Base-by-base conservation (phyloP, 768 basidiomycete species). In the Naematelia encephala region DNA sequence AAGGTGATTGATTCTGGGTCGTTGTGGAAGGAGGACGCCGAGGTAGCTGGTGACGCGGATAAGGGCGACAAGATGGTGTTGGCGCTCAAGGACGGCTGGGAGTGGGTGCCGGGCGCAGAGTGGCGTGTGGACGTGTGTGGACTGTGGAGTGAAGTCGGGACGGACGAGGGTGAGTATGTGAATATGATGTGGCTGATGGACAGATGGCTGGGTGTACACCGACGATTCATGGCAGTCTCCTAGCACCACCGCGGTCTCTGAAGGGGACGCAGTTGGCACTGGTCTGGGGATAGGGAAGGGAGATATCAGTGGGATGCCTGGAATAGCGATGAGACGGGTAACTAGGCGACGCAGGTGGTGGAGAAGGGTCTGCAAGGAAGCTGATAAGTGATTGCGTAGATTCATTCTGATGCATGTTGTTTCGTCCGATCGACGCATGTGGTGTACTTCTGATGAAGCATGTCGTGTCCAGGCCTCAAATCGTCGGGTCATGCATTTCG, bases 141-240 rank as follows among this genome's bases (percentile, higher is more conserved):
- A 8, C 44, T 68, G 27, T 77, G 75, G 75, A 66, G 59, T 57
- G 63, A 63, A 2, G 52, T 45, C 1, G 75, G 68, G 0, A 60
- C 59, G 1, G 75, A 77, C 54, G 63, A 50, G 3, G 70, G 72
- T 73, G 56, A 63, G 66, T 64, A 0, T 13, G 1, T 43, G 10
- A 12, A 29, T 25, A 11, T 51, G 26, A 21, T 30, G 54, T 44
- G 13, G 51, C 39, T 61, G n/a, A 55, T n/a, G 14, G 39, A 2
- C 53, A 75, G 75, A 73, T 25, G 75, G 75, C 1, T 77, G 75
- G 75, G 61, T 66, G 21, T 77, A 77, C 47, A 62, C 69, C 16
- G 72, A 77, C 51, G 75, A 77, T 62, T 70, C 69, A n/a, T 77
- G 75, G 75, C 68, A 71, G 66, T 70, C 67, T 44, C 57, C 63